Evolutionary conservation across 2,329 filamentous ascomycete genomes (phyloP).

Genomic region (Cladosporium velox): DNA sequence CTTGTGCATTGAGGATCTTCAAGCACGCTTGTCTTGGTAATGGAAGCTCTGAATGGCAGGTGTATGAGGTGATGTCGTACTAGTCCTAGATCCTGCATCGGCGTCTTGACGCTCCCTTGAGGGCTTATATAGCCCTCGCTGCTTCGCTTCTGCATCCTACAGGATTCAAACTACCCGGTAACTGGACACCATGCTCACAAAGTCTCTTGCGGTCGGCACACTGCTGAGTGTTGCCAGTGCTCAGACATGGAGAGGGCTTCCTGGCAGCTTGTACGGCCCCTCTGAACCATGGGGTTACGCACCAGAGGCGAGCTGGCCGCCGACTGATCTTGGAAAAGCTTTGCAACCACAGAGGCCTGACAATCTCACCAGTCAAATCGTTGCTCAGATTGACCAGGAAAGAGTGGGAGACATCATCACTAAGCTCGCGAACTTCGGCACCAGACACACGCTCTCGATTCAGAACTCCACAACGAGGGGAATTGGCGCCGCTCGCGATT

Average conservation of each 20-base stretch:
- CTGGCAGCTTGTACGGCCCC: slow-evolving; percentile 30
- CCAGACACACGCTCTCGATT: slow-evolving; percentile 57
- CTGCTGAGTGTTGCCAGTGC: slow-evolving; percentile 17
- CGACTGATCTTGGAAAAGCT: slow-evolving; percentile 37
- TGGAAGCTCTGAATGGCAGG: not conserved
- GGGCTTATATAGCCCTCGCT: not conserved
- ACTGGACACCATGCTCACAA: not conserved
- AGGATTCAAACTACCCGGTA: not conserved
- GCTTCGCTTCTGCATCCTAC: not conserved
- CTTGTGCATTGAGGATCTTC: not conserved
- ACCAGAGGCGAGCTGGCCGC: slow-evolving; percentile 43
- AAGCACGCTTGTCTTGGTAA: not conserved
- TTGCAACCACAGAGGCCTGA: slow-evolving; percentile 46
- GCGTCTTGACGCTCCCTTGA: not conserved
- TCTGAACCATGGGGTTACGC: slow-evolving; percentile 27
- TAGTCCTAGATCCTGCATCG: not conserved
- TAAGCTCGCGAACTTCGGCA: slow-evolving; percentile 59
- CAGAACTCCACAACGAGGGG: slow-evolving; percentile 55
- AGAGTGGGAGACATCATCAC: slow-evolving; percentile 55
- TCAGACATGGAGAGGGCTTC: slow-evolving; percentile 30
- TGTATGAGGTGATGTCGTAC: not conserved
- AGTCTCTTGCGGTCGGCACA: not conserved
- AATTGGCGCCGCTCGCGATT: slow-evolving; percentile 60
- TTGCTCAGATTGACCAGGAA: slow-evolving; percentile 43
- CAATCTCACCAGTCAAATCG: slow-evolving; percentile 43